Evolutionary conservation across 805 yeast genomes (phyloP).

Genomic region (Tetrapisispora fleetii): DNA sequence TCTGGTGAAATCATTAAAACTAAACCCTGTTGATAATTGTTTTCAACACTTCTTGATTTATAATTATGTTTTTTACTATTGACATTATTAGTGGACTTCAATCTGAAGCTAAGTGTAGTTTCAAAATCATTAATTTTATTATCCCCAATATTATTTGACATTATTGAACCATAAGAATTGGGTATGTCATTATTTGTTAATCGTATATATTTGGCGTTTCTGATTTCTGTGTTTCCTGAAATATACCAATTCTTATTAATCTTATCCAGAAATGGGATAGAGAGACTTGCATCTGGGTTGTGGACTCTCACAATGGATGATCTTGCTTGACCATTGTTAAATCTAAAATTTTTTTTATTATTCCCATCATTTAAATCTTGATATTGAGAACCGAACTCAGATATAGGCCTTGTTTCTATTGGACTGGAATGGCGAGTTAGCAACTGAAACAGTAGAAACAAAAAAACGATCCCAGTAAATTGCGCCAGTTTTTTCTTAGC

Average conservation of each 20-base stretch:
- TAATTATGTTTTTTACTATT: conserved; percentile 1
- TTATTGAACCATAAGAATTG: conserved; percentile 15
- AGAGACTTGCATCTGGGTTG: conserved; percentile 22
- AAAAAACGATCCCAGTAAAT: not conserved
- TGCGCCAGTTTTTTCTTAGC: not conserved
- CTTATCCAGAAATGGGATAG: conserved; percentile 22
- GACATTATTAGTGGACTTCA: conserved; percentile 2
- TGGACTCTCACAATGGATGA: conserved; percentile 8
- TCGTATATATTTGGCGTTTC: conserved; percentile 19
- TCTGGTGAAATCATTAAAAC: conserved; percentile 21
- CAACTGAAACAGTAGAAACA: conserved; percentile 1
- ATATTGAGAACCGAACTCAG: not conserved
- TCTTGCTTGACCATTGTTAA: not conserved
- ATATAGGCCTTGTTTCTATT: not conserved
- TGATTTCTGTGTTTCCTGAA: conserved; percentile 22
- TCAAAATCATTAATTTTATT: conserved; percentile 27
- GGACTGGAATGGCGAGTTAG: not conserved
- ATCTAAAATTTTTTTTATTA: not conserved
- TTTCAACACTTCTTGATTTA: not conserved
- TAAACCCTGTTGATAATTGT: conserved; percentile 21
- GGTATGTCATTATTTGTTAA: conserved; percentile 14
- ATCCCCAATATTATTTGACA: conserved; percentile 28
- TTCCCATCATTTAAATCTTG: not conserved
- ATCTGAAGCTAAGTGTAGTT: conserved; percentile 13
- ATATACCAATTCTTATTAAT: conserved; percentile 24